These are phyloP conservation scores for Talaromyces sp. DNA, from an alignment of 2,329 filamentous ascomycete genomes.

Conservation along the genomic window DNA sequence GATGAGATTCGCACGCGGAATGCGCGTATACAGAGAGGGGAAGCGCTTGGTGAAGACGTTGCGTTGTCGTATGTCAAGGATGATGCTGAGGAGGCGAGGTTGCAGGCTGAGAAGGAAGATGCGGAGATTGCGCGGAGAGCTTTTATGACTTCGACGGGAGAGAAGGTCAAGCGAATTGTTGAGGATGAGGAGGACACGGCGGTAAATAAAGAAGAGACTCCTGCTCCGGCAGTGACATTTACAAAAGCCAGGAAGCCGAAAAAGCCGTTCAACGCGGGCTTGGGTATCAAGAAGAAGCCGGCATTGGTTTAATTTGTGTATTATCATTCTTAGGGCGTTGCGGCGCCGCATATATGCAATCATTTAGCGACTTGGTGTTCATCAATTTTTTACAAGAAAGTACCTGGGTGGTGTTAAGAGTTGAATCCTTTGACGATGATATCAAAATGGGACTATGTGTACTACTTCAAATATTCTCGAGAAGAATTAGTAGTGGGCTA, in stretches of 20 bases:
- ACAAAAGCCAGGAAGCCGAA: constrained; percentile 80
- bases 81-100: constrained; percentile 57
- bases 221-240: constrained; percentile 60
- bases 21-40: constrained; percentile 76
- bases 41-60: constrained; percentile 62
- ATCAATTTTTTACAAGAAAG: not conserved
- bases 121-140: constrained; percentile 76
- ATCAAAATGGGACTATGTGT: not conserved
- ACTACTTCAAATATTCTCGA: too few species aligned
- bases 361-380: not conserved
- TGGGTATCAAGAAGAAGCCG: constrained; percentile 84
- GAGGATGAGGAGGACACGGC: constrained; percentile 43
- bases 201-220: constrained; percentile 28
- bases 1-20: constrained; percentile 94
- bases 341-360: not conserved
- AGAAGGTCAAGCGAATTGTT: constrained; percentile 54
- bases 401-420: too few species aligned
- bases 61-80: constrained; percentile 57
- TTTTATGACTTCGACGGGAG: constrained; percentile 65
- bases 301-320: constrained; percentile 7
- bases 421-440: too few species aligned
- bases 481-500: not conserved
- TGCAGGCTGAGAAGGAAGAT: constrained; percentile 74
- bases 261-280: constrained; percentile 69
- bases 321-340: not conserved